Evolutionary conservation across 2,329 filamentous ascomycete species (phyloP).

Genomic region (Trichophyton simii): DNA sequence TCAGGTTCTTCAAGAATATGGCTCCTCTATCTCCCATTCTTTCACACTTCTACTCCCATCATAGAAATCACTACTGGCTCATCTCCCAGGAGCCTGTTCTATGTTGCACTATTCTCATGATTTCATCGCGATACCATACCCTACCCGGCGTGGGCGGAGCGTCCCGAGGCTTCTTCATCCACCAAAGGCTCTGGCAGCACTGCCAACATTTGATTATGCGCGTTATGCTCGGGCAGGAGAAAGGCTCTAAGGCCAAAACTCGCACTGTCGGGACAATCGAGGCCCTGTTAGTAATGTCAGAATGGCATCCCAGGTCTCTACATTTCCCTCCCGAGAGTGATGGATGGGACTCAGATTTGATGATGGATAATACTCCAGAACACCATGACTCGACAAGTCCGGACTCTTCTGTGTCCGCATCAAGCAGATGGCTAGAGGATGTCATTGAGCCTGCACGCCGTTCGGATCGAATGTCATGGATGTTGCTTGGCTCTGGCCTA

Average conservation of each 20-base stretch:
- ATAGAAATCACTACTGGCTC: slow-evolving; percentile 37
- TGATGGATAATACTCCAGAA: slow-evolving; percentile 22
- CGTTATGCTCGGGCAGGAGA: slow-evolving; percentile 44
- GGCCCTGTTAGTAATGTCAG: slow-evolving; percentile 40
- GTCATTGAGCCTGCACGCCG: slow-evolving; percentile 42
- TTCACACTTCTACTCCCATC: slow-evolving; percentile 38
- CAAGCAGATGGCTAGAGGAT: slow-evolving; percentile 40
- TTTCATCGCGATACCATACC: slow-evolving; percentile 42
- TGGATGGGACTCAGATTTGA: slow-evolving; percentile 43
- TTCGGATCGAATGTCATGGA: slow-evolving; percentile 49
- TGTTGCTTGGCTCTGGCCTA: slow-evolving; percentile 43
- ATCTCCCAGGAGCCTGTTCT: slow-evolving; percentile 42
- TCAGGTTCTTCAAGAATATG: slow-evolving; percentile 40
- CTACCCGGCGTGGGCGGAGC: slow-evolving; percentile 33
- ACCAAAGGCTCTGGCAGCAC: slow-evolving; percentile 43
- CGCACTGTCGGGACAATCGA: slow-evolving; percentile 43
- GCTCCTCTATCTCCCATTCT: slow-evolving; percentile 40
- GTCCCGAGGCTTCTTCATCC: slow-evolving; percentile 42
- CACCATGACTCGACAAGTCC: slow-evolving; percentile 15
- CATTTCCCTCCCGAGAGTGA: slow-evolving; percentile 43
- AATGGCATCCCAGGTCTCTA: slow-evolving; percentile 44
- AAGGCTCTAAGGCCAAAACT: slow-evolving; percentile 37
- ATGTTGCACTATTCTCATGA: slow-evolving; percentile 43
- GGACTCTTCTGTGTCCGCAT: slow-evolving; percentile 17
- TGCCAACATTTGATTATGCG: slow-evolving; percentile 42